Evolutionary conservation across 441 rosid species (phyloP).

Genomic region (Mallotus repandus): DNA sequence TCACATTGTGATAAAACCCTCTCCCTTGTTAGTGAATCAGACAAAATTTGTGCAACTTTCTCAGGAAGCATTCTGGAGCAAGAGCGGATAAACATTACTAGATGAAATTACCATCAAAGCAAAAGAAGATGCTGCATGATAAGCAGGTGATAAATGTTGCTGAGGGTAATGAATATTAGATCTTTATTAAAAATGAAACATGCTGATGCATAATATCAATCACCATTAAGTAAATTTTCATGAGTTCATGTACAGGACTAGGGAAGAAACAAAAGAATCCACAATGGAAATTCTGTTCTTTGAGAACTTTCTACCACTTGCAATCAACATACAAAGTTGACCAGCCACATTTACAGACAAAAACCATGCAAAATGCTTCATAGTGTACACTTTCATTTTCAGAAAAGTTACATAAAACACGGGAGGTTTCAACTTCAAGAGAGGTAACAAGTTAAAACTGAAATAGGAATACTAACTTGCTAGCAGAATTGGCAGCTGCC

Average conservation of each 20-base stretch:
- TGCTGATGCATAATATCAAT: not conserved
- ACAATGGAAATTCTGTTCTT: not conserved
- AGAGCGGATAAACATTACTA: not conserved
- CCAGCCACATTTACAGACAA: not conserved
- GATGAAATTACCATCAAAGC: conserved; percentile 5
- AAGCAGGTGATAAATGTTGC: not conserved
- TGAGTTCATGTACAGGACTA: not conserved
- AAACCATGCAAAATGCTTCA: not conserved
- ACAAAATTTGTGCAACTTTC: conserved; percentile 67
- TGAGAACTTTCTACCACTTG: not conserved
- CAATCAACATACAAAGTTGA: not conserved
- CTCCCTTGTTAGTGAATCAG: conserved; percentile 64
- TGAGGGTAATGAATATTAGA: not conserved
- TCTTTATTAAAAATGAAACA: not conserved
- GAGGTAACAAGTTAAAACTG: conserved; percentile 25
- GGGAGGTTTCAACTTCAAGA: not conserved
- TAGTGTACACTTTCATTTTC: not conserved
- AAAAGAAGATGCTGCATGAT: not conserved
- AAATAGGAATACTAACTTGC: conserved; percentile 63
- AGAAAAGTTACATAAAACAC: not conserved
- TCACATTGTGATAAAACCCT: conserved; percentile 63
- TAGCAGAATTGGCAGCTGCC: conserved; percentile 85
- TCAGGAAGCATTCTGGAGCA: conserved; percentile 73
- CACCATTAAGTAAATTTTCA: not conserved
- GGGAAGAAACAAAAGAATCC: not conserved